These are phyloP conservation scores for Pisolithus orientalis DNA, from an alignment of 768 basidiomycete species.

Conservation along the genomic window DNA sequence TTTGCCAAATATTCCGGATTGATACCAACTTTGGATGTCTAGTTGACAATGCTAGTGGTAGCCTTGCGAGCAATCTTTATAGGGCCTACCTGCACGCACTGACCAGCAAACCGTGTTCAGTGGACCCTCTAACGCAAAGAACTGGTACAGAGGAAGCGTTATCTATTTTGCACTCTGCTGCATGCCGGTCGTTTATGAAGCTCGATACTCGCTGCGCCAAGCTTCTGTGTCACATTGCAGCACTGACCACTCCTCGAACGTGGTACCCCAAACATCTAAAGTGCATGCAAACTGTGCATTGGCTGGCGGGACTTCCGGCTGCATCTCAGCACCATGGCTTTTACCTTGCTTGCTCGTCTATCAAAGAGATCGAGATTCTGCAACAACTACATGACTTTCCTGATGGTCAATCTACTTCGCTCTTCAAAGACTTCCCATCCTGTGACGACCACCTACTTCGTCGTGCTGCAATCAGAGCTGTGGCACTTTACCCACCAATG, in stretches of 20 bases:
- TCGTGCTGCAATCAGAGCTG: constrained; percentile 13
- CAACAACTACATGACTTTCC: constrained; percentile 11
- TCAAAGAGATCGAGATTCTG: constrained; percentile 25
- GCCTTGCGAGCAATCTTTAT: constrained; percentile 28
- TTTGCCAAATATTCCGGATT: constrained; percentile 25
- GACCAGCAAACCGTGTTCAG: constrained; percentile 32
- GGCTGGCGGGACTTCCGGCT: constrained; percentile 17
- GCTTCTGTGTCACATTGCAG: constrained; percentile 28
- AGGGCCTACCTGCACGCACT: constrained; percentile 40
- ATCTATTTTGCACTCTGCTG: constrained; percentile 30
- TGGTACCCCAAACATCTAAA: constrained; percentile 34
- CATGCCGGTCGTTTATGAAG: constrained; percentile 35
- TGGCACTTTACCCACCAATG: constrained; percentile 7
- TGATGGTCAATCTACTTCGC: not conserved
- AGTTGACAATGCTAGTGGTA: constrained; percentile 16
- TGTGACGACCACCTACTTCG: constrained; percentile 7
- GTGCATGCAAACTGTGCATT: constrained; percentile 34
- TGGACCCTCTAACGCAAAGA: constrained; percentile 38
- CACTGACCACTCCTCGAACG: constrained; percentile 28
- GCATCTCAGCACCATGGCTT: constrained; percentile 29
- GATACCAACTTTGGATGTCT: constrained; percentile 27
- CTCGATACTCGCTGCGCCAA: constrained; percentile 23
- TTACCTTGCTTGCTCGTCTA: constrained; percentile 15
- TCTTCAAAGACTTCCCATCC: constrained; percentile 5
- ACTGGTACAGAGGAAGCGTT: constrained; percentile 42